These are phyloP conservation scores for Fusarium sp. DNA, from an alignment of 2,329 filamentous ascomycete species.

Conservation along the genomic window DNA sequence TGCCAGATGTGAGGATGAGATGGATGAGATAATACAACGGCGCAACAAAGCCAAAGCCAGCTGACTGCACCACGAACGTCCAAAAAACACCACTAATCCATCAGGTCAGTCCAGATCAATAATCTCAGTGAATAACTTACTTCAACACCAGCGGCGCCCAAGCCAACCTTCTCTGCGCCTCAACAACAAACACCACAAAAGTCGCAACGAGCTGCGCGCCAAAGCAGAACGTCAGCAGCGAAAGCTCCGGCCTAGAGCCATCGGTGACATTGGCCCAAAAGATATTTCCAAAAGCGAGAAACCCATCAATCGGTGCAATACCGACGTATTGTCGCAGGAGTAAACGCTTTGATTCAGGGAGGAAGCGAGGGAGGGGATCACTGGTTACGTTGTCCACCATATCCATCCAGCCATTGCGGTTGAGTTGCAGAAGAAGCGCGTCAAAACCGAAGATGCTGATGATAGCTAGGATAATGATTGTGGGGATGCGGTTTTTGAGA, in stretches of 20 bases:
- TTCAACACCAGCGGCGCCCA: slow-evolving; percentile 37
- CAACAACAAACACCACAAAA: slow-evolving; percentile 42
- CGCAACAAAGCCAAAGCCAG: slow-evolving; percentile 44
- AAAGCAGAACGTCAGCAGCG: slow-evolving; percentile 43
- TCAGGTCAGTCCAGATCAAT: neutral
- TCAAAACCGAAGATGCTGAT: slow-evolving; percentile 42
- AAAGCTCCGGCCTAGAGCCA: slow-evolving; percentile 41
- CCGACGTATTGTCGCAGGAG: slow-evolving; percentile 41
- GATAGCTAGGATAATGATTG: slow-evolving; percentile 31
- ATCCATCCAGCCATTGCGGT: slow-evolving; percentile 41
- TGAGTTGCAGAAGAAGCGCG: slow-evolving; percentile 41
- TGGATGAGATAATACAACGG: slow-evolving; percentile 43
- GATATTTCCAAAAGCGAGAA: slow-evolving; percentile 37
- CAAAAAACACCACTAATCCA: slow-evolving; percentile 42
- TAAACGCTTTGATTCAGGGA: slow-evolving; percentile 39
- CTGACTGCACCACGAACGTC: slow-evolving; percentile 38
- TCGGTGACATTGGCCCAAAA: slow-evolving; percentile 45
- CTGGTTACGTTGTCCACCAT: slow-evolving; percentile 26
- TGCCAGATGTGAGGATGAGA: slow-evolving; percentile 36
- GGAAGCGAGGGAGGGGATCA: slow-evolving; percentile 33
- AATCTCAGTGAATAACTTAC: slow-evolving; percentile 18
- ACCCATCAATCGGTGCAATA: slow-evolving; percentile 32
- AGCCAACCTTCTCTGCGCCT: slow-evolving; percentile 31
- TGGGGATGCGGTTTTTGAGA: slow-evolving; percentile 23
- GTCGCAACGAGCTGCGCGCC: slow-evolving; percentile 38